Evolutionary conservation across 2,329 filamentous ascomycete genomes (phyloP).

Genomic region (Botrytis cinerea): DNA sequence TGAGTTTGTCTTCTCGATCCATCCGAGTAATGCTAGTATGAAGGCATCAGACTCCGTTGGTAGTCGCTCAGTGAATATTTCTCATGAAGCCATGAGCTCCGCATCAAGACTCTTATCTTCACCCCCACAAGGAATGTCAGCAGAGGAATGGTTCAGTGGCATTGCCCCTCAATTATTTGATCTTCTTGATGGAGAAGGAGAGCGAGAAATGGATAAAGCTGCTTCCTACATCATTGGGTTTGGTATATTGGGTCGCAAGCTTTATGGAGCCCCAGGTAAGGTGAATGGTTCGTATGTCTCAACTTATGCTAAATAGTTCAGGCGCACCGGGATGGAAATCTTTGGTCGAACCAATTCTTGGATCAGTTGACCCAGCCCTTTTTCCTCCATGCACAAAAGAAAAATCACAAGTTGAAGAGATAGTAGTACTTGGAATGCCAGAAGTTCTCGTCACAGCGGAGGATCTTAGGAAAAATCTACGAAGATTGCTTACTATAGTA

Average conservation of each 20-base stretch:
- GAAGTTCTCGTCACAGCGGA: conserved; percentile 46
- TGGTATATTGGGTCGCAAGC: conserved; percentile 65
- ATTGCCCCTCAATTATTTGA: conserved; percentile 62
- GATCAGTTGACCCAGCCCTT: conserved; percentile 49
- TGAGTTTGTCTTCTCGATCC: conserved; percentile 71
- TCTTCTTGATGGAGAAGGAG: conserved; percentile 62
- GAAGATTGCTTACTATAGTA: conserved; percentile 56
- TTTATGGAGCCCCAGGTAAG: conserved; percentile 62
- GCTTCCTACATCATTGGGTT: conserved; percentile 65
- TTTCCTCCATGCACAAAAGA: neutral
- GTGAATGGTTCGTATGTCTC: conserved; percentile 33
- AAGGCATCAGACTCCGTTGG: conserved; percentile 34
- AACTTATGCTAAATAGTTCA: conserved; percentile 36
- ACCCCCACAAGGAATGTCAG: conserved; percentile 55
- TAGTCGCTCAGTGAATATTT: conserved; percentile 61
- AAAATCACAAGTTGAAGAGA: conserved; percentile 20
- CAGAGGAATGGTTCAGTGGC: conserved; percentile 60
- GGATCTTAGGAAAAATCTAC: conserved; percentile 54
- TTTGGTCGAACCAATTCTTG: conserved; percentile 61
- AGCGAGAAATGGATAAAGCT: conserved; percentile 58
- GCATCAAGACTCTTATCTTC: conserved; percentile 62
- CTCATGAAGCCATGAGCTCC: conserved; percentile 66
- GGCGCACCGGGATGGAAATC: conserved; percentile 61
- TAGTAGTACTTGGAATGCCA: conserved; percentile 29
- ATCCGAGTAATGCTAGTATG: conserved; percentile 47